These are phyloP conservation scores for Picea glauca DNA, from an alignment of 75 land plant genomes.

Conservation along the genomic window DNA sequence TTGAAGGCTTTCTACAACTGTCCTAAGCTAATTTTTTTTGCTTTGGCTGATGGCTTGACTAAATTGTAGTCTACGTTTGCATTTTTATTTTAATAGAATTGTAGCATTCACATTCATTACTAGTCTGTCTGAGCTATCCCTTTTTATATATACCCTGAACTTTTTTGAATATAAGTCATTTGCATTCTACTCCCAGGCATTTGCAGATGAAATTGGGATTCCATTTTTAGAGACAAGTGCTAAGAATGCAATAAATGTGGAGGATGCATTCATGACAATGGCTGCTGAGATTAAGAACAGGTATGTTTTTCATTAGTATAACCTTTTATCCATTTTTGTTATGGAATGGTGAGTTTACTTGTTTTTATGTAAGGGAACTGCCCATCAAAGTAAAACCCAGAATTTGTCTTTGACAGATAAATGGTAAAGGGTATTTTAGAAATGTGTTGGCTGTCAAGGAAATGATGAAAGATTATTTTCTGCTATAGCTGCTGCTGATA, in stretches of 20 bases:
- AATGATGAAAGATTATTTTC: too few relatives aligned
- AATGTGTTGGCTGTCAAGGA: too few relatives aligned
- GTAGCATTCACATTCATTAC: neutral
- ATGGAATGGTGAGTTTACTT: neutral
- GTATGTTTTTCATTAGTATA: constrained; percentile 18
- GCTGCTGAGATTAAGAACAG: constrained; percentile 85
- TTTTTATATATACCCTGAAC: neutral
- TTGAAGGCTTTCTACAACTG: neutral
- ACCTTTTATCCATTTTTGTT: neutral
- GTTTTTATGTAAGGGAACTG: neutral
- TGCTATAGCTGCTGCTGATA: too few relatives aligned
- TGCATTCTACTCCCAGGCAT: constrained; percentile 39
- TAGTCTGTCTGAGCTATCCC: neutral
- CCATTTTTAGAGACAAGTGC: constrained; percentile 96
- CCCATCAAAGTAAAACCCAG: neutral
- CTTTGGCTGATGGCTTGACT: neutral
- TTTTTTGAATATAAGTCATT: neutral
- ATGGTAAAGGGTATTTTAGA: too few relatives aligned
- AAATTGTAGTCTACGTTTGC: neutral
- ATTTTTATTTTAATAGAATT: neutral
- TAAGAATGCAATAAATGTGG: constrained; percentile 77
- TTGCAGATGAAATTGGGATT: constrained; percentile 89
- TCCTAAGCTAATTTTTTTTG: neutral
- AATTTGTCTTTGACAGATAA: too few relatives aligned
- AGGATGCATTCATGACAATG: constrained; percentile 91